Base-by-base conservation (phyloP, 108 stramenopile genomes). In the Parmales sp. region DNA sequence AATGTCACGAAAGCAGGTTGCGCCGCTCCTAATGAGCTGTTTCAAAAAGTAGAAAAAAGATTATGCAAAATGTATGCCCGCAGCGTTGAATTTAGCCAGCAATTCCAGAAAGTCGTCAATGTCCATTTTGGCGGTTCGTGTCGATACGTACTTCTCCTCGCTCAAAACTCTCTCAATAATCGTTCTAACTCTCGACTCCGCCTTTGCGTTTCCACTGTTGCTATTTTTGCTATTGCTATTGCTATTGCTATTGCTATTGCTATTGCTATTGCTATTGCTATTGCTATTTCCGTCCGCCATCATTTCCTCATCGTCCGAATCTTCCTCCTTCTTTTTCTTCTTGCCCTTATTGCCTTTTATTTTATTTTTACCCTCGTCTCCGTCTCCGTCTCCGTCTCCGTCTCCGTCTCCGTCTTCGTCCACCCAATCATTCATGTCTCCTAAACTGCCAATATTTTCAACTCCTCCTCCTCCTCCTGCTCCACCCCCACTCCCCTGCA, bases 41-140 rank as follows among this genome's bases (percentile, higher is more conserved):
- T n/a, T n/a, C n/a, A n/a, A n/a, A n/a, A n/a, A n/a, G n/a, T n/a
- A 44, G 16, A 44, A 9, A 44, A 9, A 44, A 44, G 16, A 44
- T 13, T 76, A 91, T 2, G 86, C 83, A 78, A 97, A 97, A 74
- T 94, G 92, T 50, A 97, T 82, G 13, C 92, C 92, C 20, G 82
- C 78, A 39, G 80, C 71, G 69, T 97, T 94, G 73, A 97, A 97
- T 51, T 90, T 91, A 3, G 82, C 79, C 51, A 97, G 76, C 39
- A 97, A 75, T 38, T 86, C 85, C 50, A 99, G 78, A 60, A 99
- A 93, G 71, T 99, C 95, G 74, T 97, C 95, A 38, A 95, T 80
- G 74, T 93, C 93, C 72, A 99, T 74, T 49, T 94, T 93, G 8
- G 91, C 83, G 0, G 96, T 95, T 23, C 98, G 80, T 64, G 88